phyloP scores from a whole-genome alignment of 2,329 filamentous ascomycete genomes.

The Verticillium klebahnii region DNA sequence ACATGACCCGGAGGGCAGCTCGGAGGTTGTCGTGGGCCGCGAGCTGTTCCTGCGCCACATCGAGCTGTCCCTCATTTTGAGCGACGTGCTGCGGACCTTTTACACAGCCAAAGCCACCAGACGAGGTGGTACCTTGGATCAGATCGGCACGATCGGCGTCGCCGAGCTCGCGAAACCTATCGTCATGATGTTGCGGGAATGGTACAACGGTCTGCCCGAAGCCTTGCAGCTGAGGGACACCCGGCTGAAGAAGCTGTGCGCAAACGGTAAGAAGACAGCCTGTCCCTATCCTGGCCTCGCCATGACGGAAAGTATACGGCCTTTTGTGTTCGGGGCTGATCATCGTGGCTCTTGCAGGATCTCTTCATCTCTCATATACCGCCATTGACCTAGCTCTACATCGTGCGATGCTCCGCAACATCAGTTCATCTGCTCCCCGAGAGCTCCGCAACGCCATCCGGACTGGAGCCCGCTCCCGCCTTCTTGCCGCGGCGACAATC shows the following conservation, averaged over 20 bases:
- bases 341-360: slow-evolving; percentile 22
- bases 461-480: slow-evolving; percentile 31
- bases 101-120: slow-evolving; percentile 33
- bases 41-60: slow-evolving; percentile 47
- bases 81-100: slow-evolving; percentile 44
- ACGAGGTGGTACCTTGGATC: slow-evolving; percentile 22
- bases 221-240: slow-evolving; percentile 39
- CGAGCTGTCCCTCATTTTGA: slow-evolving; percentile 43
- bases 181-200: slow-evolving; percentile 29
- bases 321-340: slow-evolving; percentile 9
- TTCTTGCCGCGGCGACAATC: slow-evolving; percentile 34
- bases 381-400: slow-evolving; percentile 47
- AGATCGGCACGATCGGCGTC: slow-evolving; percentile 25
- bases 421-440: slow-evolving; percentile 25
- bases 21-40: slow-evolving; percentile 38
- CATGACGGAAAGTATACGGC: slow-evolving; percentile 16
- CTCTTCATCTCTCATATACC: slow-evolving; percentile 45
- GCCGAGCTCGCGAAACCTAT: slow-evolving; percentile 28
- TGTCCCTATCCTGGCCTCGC: slow-evolving; percentile 4
- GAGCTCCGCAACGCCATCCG: slow-evolving; percentile 26
- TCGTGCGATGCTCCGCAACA: slow-evolving; percentile 41
- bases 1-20: slow-evolving; percentile 29
- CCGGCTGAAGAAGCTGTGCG: slow-evolving; percentile 33
- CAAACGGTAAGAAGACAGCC: slow-evolving; percentile 17
- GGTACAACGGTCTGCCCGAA: slow-evolving; percentile 41